These are phyloP conservation scores for Chloranthus sessilifolius DNA, from an alignment of 164 flowering plant genomes.

Conservation along the genomic window DNA sequence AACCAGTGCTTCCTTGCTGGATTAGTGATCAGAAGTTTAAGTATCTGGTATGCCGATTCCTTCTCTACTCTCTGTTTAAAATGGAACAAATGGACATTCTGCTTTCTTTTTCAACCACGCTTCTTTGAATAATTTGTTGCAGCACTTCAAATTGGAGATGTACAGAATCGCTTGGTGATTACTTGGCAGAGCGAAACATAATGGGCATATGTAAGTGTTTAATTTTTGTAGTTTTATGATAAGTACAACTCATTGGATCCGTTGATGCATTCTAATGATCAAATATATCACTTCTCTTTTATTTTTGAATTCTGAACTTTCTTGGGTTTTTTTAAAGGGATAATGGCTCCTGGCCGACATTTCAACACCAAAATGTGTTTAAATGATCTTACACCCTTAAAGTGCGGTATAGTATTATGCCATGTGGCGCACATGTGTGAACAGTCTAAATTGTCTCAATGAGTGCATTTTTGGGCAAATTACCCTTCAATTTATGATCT, in stretches of 20 bases:
- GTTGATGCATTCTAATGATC: not conserved
- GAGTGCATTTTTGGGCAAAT: too few species aligned
- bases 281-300: not conserved
- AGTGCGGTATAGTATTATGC: too few species aligned
- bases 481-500: too few species aligned
- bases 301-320: slow-evolving; percentile 7
- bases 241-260: not conserved
- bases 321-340: not conserved
- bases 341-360: too few species aligned
- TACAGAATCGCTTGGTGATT: slow-evolving; percentile 52
- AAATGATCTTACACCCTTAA: too few species aligned
- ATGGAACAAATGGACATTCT: not conserved
- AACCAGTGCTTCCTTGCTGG: slow-evolving; percentile 19
- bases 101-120: too few species aligned
- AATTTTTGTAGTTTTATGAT: not conserved
- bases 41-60: slow-evolving; percentile 14
- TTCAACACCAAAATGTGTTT: too few species aligned
- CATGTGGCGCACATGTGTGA: too few species aligned
- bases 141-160: slow-evolving; percentile 89
- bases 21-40: slow-evolving; percentile 17
- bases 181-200: slow-evolving; percentile 68
- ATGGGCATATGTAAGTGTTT: slow-evolving; percentile 82
- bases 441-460: too few species aligned
- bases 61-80: not conserved
- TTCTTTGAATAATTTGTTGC: too few species aligned